Base-by-base conservation (phyloP, 1,284 basidiomycete genomes). In the Fistulinella cinereoalba region DNA sequence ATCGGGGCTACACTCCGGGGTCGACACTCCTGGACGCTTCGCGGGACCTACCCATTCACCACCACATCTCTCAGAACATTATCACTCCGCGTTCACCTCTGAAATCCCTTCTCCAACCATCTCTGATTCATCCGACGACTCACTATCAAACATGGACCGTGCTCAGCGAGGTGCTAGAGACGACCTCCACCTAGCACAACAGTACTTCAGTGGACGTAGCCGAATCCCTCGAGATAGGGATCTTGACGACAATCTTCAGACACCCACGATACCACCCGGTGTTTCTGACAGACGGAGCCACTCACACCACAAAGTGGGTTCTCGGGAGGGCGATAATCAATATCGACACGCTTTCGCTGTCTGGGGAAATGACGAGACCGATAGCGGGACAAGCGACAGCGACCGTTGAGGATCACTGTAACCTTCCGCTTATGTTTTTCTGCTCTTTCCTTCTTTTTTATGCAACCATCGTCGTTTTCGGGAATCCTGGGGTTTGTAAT, bases 301-400 rank as follows among this genome's bases (percentile, higher is more conserved):
- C 52, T 28, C 38, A 41, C 69, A 70, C 44, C 66, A 67, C 49
- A 67, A 69, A 41, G 67, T 66, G 32, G 68, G 64, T 44, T 69
- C 69, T 22, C 65, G 47, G 43, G 64, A 66, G 38, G 51, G 61
- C 27, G 74, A 75, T 22, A 64, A 71, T 40, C 70, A 72, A 39
- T 72, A 75, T 33, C 76, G 73, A 40, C 70, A 81, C 23, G 85
- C 87, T 31, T 89, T 91, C 57, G 84, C 86, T 44, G 88, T 88
- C 16, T 88, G 82, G 80, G 89, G 88, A 1, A 84, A 88, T 40
- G 91, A 93, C 61, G 91, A 93, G 65, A 92, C 87, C 46, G 91
- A 92, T 57, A 88, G 85, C 58, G 84, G 83, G 56, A 75, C 85
- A 16, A 89, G 86, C 52, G 86, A 88, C 57, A 83, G 75, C 50